Evolutionary conservation across 371 early-diverging fungal genomes (phyloP), one percentile per base, ranked within the genome.

Genomic region (Syncephalis fuscata): DNA sequence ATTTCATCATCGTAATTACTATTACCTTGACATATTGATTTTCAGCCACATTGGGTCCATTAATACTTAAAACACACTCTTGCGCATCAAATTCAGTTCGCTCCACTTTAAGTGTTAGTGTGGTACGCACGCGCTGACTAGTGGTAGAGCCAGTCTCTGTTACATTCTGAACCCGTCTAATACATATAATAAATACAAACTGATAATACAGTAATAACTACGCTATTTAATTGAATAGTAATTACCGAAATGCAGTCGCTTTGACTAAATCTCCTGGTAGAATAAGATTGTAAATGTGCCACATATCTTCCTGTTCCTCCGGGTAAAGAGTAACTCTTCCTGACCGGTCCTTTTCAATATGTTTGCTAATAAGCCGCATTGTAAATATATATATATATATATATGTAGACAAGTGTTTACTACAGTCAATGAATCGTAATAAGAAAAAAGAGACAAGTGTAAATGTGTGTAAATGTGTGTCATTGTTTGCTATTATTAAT

Each of bases 231-330:
- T 16, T 9, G n/a, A 32, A 21, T n/a, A 24, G 46, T 32, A 16
- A 42, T 37, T 70, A 86, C 87, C 93, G 74, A 52, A 91, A 67
- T 8, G 95, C 90, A 2, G 84, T 74, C 8, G 89, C 87, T 55
- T 77, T 72, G 45, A 97, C 70, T 54, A 70, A 66, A 70, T 97
- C 98, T 42, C 85, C 88, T 51, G 74, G 71, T 14, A 74, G 65
- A 45, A 97, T 80, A 38, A 97, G 68, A 63, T 95, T 93, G 70
- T 94, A 97, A 24, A 87, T 75, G 62, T 92, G 91, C 95, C 98
- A 97, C 88, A 97, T 88, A 64, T 94, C 98, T 59, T 97, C 95
- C 41, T 77, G 59, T 56, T 95, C 92, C 58, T 95, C 93, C 5
- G 95, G 85, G 44, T 65, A 65, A 20, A 80, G 57, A 0, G 70